phyloP scores from a whole-genome alignment of 306 rosid genomes.

The Vachellia collinsii region DNA sequence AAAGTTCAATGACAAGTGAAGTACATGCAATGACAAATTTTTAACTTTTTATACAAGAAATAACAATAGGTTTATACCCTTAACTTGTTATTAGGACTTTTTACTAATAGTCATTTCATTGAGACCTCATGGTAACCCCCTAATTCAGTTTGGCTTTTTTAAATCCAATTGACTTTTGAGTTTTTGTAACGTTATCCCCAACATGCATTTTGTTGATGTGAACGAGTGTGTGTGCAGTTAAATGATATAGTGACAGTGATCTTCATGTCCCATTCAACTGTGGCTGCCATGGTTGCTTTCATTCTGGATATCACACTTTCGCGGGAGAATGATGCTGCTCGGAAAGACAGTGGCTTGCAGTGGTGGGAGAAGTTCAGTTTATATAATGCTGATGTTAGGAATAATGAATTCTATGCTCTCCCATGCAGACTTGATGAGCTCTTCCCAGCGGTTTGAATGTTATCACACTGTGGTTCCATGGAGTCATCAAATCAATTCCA shows the following conservation, averaged over 20 bases:
- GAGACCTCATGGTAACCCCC: too few species aligned
- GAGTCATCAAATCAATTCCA: neutral
- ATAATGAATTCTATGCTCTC: constrained; percentile 69
- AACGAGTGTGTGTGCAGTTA: neutral
- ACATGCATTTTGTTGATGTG: neutral
- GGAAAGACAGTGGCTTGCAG: constrained; percentile 56
- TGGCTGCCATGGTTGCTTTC: constrained; percentile 73
- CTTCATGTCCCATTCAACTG: constrained; percentile 75
- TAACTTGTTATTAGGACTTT: too few species aligned
- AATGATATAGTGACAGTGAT: constrained; percentile 29
- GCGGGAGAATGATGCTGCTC: neutral
- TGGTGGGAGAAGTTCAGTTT: constrained; percentile 79
- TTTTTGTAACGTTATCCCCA: too few species aligned
- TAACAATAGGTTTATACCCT: too few species aligned
- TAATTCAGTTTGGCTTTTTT: too few species aligned
- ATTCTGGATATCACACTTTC: constrained; percentile 58
- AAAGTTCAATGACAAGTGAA: too few species aligned
- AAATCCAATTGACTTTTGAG: too few species aligned
- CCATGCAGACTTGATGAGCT: constrained; percentile 64
- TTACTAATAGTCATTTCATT: too few species aligned
- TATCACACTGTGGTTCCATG: neutral
- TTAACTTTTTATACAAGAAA: too few species aligned
- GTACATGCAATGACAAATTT: too few species aligned
- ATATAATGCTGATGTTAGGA: constrained; percentile 63
- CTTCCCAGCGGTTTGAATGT: constrained; percentile 59